A percentile compares a stretch with the other conserved stretches of the same genome.
Conservation (phyloP, 495 filamentous ascomycete genomes). For the Tuber umbilicatum region DNA sequence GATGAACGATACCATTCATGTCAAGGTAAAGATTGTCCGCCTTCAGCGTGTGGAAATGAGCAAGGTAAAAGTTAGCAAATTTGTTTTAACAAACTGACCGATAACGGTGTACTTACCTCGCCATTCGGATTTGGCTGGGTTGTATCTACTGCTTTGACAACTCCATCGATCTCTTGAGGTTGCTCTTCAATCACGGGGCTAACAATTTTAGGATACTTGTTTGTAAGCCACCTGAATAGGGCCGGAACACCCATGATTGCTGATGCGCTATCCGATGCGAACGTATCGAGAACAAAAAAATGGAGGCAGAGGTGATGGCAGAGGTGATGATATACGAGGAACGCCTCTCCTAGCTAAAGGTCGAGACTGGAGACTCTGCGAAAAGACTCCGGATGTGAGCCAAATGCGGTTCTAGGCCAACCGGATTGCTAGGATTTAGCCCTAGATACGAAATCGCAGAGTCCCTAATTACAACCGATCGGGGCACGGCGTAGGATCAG, state of each 20-base stretch:
- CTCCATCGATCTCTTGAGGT: slow-evolving; percentile 64
- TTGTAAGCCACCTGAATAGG: slow-evolving; percentile 43
- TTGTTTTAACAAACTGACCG: not conserved
- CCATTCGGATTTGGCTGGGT: slow-evolving; percentile 90
- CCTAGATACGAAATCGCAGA: not conserved
- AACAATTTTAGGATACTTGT: slow-evolving; percentile 73
- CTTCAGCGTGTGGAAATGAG: slow-evolving; percentile 46
- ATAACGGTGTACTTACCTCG: slow-evolving; percentile 47
- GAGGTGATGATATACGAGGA: not conserved
- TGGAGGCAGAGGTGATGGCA: not conserved
- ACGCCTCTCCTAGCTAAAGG: not conserved
- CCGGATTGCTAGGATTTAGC: not conserved
- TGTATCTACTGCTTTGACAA: slow-evolving; percentile 72
- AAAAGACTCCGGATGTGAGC: not conserved
- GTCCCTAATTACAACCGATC: not conserved
- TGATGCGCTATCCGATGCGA: not conserved
- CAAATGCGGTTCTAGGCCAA: not conserved
- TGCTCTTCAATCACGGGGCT: slow-evolving; percentile 81
- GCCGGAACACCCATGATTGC: slow-evolving; percentile 41
- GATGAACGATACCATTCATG: slow-evolving; percentile 99
- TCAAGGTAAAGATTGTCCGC: slow-evolving; percentile 97
- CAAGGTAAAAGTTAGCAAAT: slow-evolving; percentile 10
- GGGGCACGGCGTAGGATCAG: not conserved
- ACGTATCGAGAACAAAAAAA: not conserved
- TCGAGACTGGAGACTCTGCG: not conserved